Evolutionary conservation across 768 basidiomycete genomes (phyloP).

Genomic region (Xerocomus spinulosus): DNA sequence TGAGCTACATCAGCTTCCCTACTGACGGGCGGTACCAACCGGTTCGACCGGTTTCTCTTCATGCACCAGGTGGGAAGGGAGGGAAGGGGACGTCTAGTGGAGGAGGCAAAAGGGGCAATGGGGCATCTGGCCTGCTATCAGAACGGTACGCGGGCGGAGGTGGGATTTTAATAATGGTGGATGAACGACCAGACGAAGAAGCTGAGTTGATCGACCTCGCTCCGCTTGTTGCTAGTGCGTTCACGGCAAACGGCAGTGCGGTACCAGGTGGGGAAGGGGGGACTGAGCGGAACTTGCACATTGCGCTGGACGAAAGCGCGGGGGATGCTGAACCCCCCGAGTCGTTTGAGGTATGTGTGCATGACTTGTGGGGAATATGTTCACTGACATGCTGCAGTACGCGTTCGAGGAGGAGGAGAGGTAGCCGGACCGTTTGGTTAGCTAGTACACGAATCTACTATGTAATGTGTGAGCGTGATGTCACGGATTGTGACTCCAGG

Average conservation of each 20-base stretch:
- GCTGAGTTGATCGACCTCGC: slow-evolving; percentile 68
- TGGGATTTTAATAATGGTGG: slow-evolving; percentile 81
- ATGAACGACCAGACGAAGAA: slow-evolving; percentile 64
- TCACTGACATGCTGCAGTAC: slow-evolving; percentile 48
- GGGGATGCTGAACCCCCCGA: slow-evolving; percentile 74
- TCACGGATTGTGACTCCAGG: slow-evolving; percentile 21
- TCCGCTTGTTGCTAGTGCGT: slow-evolving; percentile 32
- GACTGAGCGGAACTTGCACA: slow-evolving; percentile 41
- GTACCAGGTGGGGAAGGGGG: slow-evolving; percentile 23
- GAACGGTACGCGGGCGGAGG: slow-evolving; percentile 76
- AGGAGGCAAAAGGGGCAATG: slow-evolving; percentile 29
- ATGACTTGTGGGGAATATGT: background rate
- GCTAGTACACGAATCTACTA: background rate
- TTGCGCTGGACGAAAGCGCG: slow-evolving; percentile 64
- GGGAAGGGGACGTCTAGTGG: slow-evolving; percentile 28
- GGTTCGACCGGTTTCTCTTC: slow-evolving; percentile 69
- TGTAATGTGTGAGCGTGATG: slow-evolving; percentile 7
- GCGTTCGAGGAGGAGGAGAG: slow-evolving; percentile 68
- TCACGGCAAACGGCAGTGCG: slow-evolving; percentile 26
- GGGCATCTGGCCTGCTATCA: slow-evolving; percentile 35
- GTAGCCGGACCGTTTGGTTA: slow-evolving; percentile 5
- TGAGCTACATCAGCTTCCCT: slow-evolving; percentile 82
- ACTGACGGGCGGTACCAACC: slow-evolving; percentile 79
- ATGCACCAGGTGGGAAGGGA: slow-evolving; percentile 30
- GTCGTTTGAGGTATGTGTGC: slow-evolving; percentile 71